A percentile compares a stretch with the other conserved stretches of the same genome.
phyloP scores from a whole-genome alignment of 1,139 yeast genomes.

The Lodderomyces parapsilosis region DNA sequence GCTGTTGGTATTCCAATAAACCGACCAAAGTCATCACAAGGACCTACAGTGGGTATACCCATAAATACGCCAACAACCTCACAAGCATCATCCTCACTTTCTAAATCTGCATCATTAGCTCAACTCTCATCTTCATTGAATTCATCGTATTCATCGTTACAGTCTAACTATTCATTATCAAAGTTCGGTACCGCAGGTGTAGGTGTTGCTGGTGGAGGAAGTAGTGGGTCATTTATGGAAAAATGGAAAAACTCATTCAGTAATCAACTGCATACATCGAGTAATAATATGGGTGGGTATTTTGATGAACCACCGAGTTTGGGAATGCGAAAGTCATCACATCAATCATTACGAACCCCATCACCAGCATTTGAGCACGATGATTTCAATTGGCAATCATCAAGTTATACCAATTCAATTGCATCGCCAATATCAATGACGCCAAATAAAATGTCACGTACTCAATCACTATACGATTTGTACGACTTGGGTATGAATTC shows the following conservation, averaged over 20 bases:
- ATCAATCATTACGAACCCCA: constrained; percentile 41
- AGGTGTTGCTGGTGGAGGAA: background rate
- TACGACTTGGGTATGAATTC: constrained; percentile 17
- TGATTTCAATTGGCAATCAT: constrained; percentile 36
- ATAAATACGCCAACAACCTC: constrained; percentile 10
- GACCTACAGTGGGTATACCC: constrained; percentile 5
- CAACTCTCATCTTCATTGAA: constrained; percentile 5
- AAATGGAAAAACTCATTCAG: constrained; percentile 42
- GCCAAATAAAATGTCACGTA: constrained; percentile 29
- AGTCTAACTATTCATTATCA: constrained; percentile 8
- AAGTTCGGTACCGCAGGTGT: constrained; percentile 4
- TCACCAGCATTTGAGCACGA: constrained; percentile 49
- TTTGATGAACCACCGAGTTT: constrained; percentile 14
- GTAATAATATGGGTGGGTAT: constrained; percentile 16
- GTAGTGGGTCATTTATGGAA: constrained; percentile 41
- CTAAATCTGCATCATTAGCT: constrained; percentile 42
- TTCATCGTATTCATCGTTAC: constrained; percentile 10
- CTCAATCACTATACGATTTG: constrained; percentile 41
- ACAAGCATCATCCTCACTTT: constrained; percentile 22
- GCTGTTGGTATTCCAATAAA: constrained; percentile 13
- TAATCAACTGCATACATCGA: constrained; percentile 7
- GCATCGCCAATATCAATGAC: constrained; percentile 12
- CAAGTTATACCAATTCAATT: constrained; percentile 14
- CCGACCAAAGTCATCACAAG: constrained; percentile 13
- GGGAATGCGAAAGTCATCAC: constrained; percentile 27